phyloP scores from a whole-genome alignment of 371 early-diverging fungal genomes.

The Coemansia sp. region DNA sequence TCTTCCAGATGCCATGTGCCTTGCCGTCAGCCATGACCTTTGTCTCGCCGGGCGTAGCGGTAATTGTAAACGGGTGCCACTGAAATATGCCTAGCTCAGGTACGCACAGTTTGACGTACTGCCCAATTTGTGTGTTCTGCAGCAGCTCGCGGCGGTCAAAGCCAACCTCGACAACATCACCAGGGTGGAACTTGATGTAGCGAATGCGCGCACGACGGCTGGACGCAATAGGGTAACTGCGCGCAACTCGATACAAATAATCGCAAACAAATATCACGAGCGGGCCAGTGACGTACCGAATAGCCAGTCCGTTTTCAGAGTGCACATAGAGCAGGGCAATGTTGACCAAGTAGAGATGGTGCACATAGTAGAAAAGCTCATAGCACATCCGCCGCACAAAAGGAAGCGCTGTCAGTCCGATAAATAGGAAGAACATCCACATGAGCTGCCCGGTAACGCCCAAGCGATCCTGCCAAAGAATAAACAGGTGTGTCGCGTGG shows the following conservation, averaged over 20 bases:
- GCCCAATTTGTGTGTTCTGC: slow-evolving; percentile 65
- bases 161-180: slow-evolving; percentile 75
- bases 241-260: slow-evolving; percentile 64
- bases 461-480: slow-evolving; percentile 44
- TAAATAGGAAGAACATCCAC: slow-evolving; percentile 46
- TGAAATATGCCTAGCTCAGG: slow-evolving; percentile 60
- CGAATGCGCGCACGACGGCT: slow-evolving; percentile 50
- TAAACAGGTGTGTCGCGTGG: slow-evolving; percentile 14
- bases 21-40: slow-evolving; percentile 50
- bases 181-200: slow-evolving; percentile 71
- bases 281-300: slow-evolving; percentile 65
- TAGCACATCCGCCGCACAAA: slow-evolving; percentile 41
- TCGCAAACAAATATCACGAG: slow-evolving; percentile 66
- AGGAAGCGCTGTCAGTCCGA: slow-evolving; percentile 44
- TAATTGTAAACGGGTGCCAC: slow-evolving; percentile 87
- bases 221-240: slow-evolving; percentile 47
- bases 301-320: slow-evolving; percentile 64
- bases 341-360: slow-evolving; percentile 66
- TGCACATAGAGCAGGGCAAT: slow-evolving; percentile 67
- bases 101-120: slow-evolving; percentile 68
- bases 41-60: slow-evolving; percentile 63
- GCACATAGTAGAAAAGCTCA: slow-evolving; percentile 80
- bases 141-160: slow-evolving; percentile 61
- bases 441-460: slow-evolving; percentile 48
- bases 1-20: slow-evolving; percentile 67